These are phyloP conservation scores for Coleophoma eucalyptorum DNA, from an alignment of 2,329 filamentous ascomycete genomes.

Conservation along the genomic window DNA sequence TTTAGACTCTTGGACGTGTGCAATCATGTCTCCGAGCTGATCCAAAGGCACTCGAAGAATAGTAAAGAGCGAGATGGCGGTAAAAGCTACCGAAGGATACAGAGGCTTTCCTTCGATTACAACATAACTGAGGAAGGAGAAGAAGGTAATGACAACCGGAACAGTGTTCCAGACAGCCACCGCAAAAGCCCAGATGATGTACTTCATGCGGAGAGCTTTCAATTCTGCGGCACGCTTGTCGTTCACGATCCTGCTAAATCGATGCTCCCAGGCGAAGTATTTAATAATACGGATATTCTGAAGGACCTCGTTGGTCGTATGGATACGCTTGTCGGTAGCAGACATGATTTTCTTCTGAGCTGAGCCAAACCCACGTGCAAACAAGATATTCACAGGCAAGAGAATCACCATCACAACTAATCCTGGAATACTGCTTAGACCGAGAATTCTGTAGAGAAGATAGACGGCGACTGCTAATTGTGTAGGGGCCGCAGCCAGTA, in stretches of 20 bases:
- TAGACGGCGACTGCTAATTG: slow-evolving; percentile 79
- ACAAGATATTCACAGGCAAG: slow-evolving; percentile 83
- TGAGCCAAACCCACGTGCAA: slow-evolving; percentile 79
- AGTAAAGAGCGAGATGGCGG: slow-evolving; percentile 92
- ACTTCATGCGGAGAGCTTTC: slow-evolving; percentile 72
- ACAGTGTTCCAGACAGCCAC: slow-evolving; percentile 97
- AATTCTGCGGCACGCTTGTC: slow-evolving; percentile 83
- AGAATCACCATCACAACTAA: slow-evolving; percentile 87
- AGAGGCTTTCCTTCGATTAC: slow-evolving; percentile 84
- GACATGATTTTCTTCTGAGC: slow-evolving; percentile 90
- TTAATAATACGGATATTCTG: slow-evolving; percentile 99
- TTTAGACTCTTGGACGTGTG: slow-evolving; percentile 95
- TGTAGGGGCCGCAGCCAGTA: slow-evolving; percentile 88
- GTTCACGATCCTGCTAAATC: slow-evolving; percentile 81
- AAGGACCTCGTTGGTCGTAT: slow-evolving; percentile 93
- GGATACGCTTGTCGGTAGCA: slow-evolving; percentile 92
- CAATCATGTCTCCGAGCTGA: slow-evolving; percentile 97
- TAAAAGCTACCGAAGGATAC: slow-evolving; percentile 91
- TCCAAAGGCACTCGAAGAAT: slow-evolving; percentile 90
- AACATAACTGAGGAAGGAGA: slow-evolving; percentile 93
- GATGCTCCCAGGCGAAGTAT: slow-evolving; percentile 96
- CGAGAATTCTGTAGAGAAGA: slow-evolving; percentile 86
- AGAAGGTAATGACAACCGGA: slow-evolving; percentile 91
- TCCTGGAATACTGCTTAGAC: slow-evolving; percentile 88
- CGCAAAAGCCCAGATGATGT: slow-evolving; percentile 86